Evolutionary conservation across 2,329 filamentous ascomycete genomes (phyloP).

Genomic region (Xylariaceae sp.): DNA sequence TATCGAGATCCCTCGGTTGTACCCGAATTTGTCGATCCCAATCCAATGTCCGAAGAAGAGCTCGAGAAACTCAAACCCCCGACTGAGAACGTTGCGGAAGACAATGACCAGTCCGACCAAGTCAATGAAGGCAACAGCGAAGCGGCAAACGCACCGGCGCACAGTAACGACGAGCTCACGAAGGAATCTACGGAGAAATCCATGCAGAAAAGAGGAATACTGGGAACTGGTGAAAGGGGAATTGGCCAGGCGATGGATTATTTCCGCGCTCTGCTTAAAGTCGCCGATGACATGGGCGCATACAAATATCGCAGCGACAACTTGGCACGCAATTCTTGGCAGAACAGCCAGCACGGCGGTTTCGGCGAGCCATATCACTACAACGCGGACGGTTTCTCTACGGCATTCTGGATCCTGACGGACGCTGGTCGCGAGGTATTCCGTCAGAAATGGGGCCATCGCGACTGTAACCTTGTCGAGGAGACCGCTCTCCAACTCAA

Average conservation of each 20-base stretch:
- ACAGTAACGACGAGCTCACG: conserved; percentile 7
- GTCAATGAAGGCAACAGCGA: not conserved
- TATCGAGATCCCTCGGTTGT: conserved; percentile 33
- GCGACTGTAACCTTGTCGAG: conserved; percentile 25
- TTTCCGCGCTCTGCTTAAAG: conserved; percentile 28
- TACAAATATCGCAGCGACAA: conserved; percentile 28
- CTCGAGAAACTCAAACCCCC: conserved; percentile 21
- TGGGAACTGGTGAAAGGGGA: conserved; percentile 7
- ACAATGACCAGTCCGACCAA: conserved; percentile 3
- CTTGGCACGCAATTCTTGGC: conserved; percentile 46
- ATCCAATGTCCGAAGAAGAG: conserved; percentile 28
- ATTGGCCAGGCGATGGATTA: conserved; percentile 27
- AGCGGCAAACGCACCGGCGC: conserved; percentile 1
- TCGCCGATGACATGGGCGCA: conserved; percentile 30
- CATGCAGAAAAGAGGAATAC: conserved; percentile 11
- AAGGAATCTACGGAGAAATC: not conserved
- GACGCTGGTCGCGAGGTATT: conserved; percentile 40
- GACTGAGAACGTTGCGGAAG: conserved; percentile 11
- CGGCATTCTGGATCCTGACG: conserved; percentile 41
- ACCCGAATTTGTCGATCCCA: conserved; percentile 32
- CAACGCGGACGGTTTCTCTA: conserved; percentile 40
- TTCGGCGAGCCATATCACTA: conserved; percentile 50
- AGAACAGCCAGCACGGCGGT: conserved; percentile 46
- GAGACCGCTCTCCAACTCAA: conserved; percentile 27
- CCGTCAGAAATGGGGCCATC: conserved; percentile 30